These are phyloP conservation scores for Colletotrichum sp. DNA, from an alignment of 2,329 filamentous ascomycete genomes.

Conservation along the genomic window DNA sequence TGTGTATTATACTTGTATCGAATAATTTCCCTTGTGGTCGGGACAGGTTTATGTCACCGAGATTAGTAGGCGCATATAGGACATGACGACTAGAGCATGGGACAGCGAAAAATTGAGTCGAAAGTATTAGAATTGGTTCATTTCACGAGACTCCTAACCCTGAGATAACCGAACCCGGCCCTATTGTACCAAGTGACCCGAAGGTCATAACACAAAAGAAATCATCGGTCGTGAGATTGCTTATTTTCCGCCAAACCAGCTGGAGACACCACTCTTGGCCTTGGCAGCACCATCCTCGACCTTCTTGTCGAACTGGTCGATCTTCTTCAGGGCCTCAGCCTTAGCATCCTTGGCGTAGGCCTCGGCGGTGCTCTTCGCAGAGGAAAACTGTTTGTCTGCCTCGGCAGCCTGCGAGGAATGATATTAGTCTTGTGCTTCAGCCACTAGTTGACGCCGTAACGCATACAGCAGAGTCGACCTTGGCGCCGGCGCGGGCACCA, in stretches of 20 bases:
- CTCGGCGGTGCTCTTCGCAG: conserved; percentile 65
- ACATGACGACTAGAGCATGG: neutral
- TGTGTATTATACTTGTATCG: neutral
- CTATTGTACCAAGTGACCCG: neutral
- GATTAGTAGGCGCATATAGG: neutral
- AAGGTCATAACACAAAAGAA: neutral
- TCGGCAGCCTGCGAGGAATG: conserved; percentile 57
- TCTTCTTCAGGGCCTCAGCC: conserved; percentile 69
- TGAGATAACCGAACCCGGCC: neutral
- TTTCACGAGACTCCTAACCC: neutral
- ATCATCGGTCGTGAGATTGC: neutral
- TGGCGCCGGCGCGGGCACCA: conserved; percentile 58
- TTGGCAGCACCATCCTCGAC: conserved; percentile 80
- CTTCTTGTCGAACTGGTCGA: conserved; percentile 82
- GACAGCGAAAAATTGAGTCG: neutral
- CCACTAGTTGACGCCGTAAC: neutral
- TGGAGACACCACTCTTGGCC: conserved; percentile 81
- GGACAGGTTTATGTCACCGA: neutral
- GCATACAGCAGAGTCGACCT: conserved; percentile 73
- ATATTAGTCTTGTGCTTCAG: neutral
- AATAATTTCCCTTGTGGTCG: neutral
- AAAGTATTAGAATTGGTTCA: neutral
- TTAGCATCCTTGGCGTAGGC: conserved; percentile 66
- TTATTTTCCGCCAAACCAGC: conserved; percentile 79
- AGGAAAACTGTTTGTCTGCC: conserved; percentile 65